These are phyloP conservation scores for Withania somnifera DNA, from an alignment of 305 asterid genomes.

Conservation along the genomic window DNA sequence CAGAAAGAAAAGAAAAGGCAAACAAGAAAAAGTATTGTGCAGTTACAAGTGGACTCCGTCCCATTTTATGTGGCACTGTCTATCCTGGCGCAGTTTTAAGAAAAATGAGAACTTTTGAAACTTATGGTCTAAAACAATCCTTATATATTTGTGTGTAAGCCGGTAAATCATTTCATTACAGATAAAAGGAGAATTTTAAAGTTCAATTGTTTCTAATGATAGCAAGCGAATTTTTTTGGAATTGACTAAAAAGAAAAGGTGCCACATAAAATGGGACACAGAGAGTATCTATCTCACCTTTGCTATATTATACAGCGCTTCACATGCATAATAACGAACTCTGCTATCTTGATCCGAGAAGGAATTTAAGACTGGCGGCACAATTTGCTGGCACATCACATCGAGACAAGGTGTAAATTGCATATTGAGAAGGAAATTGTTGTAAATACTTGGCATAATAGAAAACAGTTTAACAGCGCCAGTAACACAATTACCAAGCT, in stretches of 20 bases:
- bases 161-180: too few relatives aligned
- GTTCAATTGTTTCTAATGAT: too few relatives aligned
- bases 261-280: too few relatives aligned
- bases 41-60: too few relatives aligned
- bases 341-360: slow-evolving; percentile 81
- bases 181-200: too few relatives aligned
- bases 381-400: slow-evolving; percentile 47
- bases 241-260: too few relatives aligned
- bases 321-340: slow-evolving; percentile 90
- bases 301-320: slow-evolving; percentile 83
- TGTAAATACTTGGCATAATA: not conserved
- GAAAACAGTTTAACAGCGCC: not conserved
- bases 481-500: slow-evolving; percentile 7
- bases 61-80: too few relatives aligned
- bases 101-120: too few relatives aligned
- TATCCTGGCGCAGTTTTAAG: too few relatives aligned
- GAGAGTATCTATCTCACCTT: slow-evolving; percentile 49
- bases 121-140: too few relatives aligned
- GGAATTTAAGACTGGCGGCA: slow-evolving; percentile 64
- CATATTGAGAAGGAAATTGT: slow-evolving; percentile 10
- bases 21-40: not conserved
- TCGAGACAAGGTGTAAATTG: slow-evolving; percentile 9
- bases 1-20: not conserved
- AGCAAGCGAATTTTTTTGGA: too few relatives aligned
- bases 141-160: too few relatives aligned